Evolutionary conservation across 805 yeast species (phyloP).

Genomic region (Lachancea meyersii): DNA sequence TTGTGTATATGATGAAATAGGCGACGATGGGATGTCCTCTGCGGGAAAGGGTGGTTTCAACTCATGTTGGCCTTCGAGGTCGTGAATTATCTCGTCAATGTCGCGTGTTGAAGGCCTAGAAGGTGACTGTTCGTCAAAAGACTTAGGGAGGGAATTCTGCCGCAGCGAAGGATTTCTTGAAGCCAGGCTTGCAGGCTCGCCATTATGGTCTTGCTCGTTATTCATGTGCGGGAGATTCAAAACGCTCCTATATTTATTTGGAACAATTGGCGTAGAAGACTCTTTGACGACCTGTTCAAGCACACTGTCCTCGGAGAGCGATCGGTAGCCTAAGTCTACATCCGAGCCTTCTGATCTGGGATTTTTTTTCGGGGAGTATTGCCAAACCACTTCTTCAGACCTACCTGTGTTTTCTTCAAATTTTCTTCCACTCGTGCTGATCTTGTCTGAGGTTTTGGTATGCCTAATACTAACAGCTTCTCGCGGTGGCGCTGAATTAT

Average conservation of each 20-base stretch:
- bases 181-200: background rate
- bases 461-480: conserved; percentile 1
- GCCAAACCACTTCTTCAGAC: conserved; percentile 32
- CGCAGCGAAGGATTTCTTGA: conserved; percentile 3
- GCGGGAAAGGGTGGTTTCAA: conserved; percentile 10
- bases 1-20: too few relatives aligned
- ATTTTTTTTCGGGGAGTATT: conserved; percentile 22
- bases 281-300: conserved; percentile 10
- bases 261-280: conserved; percentile 30
- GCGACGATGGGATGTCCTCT: conserved; percentile 27
- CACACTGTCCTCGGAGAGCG: conserved; percentile 5
- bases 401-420: conserved; percentile 9
- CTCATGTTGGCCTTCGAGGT: conserved; percentile 20
- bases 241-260: conserved; percentile 22
- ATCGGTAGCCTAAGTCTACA: background rate
- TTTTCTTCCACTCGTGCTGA: background rate
- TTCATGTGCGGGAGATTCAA: conserved; percentile 24
- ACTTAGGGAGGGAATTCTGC: conserved; percentile 1
- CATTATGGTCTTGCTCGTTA: conserved; percentile 1
- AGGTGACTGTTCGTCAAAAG: background rate
- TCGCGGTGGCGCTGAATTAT: conserved; percentile 6
- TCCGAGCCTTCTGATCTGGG: conserved; percentile 11
- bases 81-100: conserved; percentile 30
- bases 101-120: conserved; percentile 17
- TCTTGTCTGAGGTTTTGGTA: conserved; percentile 1